These are phyloP conservation scores for Berberis thunbergii DNA, from an alignment of 164 flowering plant species.

Conservation along the genomic window DNA sequence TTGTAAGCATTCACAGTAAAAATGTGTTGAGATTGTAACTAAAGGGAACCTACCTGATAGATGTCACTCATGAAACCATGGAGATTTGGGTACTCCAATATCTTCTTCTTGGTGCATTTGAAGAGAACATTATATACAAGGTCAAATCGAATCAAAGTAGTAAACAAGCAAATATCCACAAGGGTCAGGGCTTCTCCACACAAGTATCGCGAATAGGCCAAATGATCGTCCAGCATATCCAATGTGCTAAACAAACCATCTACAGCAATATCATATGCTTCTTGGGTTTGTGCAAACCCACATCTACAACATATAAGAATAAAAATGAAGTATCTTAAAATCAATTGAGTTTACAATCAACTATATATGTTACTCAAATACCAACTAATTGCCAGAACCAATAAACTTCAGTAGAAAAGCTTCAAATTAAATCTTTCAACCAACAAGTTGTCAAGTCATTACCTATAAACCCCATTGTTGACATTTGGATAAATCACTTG, in stretches of 20 bases:
- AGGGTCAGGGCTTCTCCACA: slow-evolving; percentile 79
- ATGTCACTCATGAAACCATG: slow-evolving; percentile 80
- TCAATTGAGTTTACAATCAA: too few species aligned
- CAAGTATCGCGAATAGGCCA: slow-evolving; percentile 55
- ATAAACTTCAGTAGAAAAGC: too few species aligned
- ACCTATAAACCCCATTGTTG: slow-evolving; percentile 96
- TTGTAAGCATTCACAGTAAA: too few species aligned
- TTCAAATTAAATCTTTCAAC: background rate
- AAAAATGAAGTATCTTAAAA: background rate
- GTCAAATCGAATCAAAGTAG: slow-evolving; percentile 88
- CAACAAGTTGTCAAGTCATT: background rate
- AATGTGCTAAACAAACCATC: slow-evolving; percentile 53
- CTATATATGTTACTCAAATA: too few species aligned
- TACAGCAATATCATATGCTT: slow-evolving; percentile 81
- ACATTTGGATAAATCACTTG: slow-evolving; percentile 65
- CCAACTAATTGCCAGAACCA: too few species aligned
- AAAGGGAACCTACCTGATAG: slow-evolving; percentile 50
- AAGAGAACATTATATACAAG: slow-evolving; percentile 75
- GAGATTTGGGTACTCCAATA: slow-evolving; percentile 69
- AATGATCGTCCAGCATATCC: slow-evolving; percentile 68
- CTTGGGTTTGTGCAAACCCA: slow-evolving; percentile 95
- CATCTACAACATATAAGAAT: slow-evolving; percentile 38
- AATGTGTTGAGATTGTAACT: too few species aligned
- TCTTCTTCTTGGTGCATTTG: slow-evolving; percentile 93
- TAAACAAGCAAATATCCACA: slow-evolving; percentile 81